Evolutionary conservation across 176 grass and related monocot genomes (phyloP).

Genomic region (Phoenix roebelenii): DNA sequence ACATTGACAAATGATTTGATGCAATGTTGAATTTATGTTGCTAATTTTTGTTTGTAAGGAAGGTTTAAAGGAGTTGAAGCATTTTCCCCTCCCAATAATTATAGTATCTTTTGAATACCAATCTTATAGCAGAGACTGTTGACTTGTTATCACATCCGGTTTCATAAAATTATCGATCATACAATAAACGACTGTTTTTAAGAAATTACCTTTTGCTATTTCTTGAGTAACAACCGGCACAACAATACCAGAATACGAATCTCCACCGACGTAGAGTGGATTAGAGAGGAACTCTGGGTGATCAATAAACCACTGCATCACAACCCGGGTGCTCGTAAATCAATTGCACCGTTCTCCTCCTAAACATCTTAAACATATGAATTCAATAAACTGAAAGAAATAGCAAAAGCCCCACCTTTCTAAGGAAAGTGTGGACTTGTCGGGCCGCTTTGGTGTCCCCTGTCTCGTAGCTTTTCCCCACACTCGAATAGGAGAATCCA

Average conservation of each 20-base stretch:
- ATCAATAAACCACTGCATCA: slow-evolving; percentile 41
- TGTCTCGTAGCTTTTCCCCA: slow-evolving; percentile 14
- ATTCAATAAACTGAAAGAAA: no score
- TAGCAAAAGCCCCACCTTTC: slow-evolving; percentile 29
- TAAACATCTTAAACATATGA: no score
- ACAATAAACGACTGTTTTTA: neutral
- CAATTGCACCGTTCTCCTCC: no score
- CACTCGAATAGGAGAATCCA: slow-evolving; percentile 53
- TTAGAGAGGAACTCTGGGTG: slow-evolving; percentile 48
- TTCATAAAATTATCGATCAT: no score
- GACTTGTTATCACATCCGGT: no score
- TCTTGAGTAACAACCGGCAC: slow-evolving; percentile 32
- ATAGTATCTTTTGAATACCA: no score
- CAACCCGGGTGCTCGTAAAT: neutral
- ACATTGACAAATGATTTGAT: no score
- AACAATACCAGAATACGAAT: slow-evolving; percentile 51
- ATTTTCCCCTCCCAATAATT: no score
- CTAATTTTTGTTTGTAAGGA: no score
- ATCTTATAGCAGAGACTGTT: no score
- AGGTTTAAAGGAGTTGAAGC: no score
- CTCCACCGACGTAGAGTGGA: slow-evolving; percentile 58
- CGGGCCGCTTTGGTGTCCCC: slow-evolving; percentile 30
- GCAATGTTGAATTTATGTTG: no score
- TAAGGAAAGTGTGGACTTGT: slow-evolving; percentile 41
- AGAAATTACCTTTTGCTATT: slow-evolving; percentile 27